Conservation (phyloP, 2,329 filamentous ascomycete species). For the Thermoascus crustaceus region DNA sequence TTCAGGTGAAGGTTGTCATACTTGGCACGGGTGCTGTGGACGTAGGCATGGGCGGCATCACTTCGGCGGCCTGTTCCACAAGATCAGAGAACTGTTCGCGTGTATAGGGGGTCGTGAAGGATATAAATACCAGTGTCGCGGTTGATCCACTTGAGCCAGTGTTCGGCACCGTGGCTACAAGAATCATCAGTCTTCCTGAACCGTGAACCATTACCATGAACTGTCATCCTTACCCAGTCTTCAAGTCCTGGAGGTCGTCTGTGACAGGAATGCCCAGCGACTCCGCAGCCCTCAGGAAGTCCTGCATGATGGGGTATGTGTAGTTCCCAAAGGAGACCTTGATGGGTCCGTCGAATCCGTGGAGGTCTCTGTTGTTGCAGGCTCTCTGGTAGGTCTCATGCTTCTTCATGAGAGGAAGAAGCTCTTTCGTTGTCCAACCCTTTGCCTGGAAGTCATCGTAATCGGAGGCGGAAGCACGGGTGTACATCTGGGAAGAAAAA, state of each 20-base stretch:
- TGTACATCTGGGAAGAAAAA: constrained; percentile 53
- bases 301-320: constrained; percentile 73
- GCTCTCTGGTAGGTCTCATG: constrained; percentile 69
- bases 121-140: constrained; percentile 42
- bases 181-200: not conserved
- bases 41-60: constrained; percentile 68
- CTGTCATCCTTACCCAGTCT: constrained; percentile 24
- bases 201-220: not conserved
- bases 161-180: constrained; percentile 58
- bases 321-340: constrained; percentile 77
- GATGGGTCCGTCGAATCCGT: constrained; percentile 72
- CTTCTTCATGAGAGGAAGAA: constrained; percentile 70
- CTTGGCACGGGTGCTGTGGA: constrained; percentile 65
- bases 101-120: no score
- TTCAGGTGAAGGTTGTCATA: constrained; percentile 64
- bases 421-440: constrained; percentile 69
- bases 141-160: constrained; percentile 84
- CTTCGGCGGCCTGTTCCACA: constrained; percentile 59
- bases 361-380: constrained; percentile 53
- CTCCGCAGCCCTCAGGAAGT: constrained; percentile 65
- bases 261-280: constrained; percentile 67
- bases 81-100: constrained; percentile 3
- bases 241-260: constrained; percentile 67
- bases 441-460: constrained; percentile 73
- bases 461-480: constrained; percentile 61